These are phyloP conservation scores for Paraphoma sp. DNA, from an alignment of 2,329 filamentous ascomycete genomes.

Conservation along the genomic window DNA sequence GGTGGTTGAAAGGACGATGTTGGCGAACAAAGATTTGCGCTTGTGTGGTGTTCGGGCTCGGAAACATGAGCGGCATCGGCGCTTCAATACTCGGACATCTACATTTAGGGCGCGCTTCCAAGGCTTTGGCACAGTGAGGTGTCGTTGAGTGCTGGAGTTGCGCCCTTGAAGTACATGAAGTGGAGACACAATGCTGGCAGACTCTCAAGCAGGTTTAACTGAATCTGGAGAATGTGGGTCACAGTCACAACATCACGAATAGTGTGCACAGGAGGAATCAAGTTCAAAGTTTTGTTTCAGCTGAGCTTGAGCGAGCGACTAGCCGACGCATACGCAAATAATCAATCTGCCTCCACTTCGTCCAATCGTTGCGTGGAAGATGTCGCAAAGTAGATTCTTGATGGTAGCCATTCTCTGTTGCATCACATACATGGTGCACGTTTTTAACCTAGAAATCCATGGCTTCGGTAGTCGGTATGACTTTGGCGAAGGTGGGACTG, in stretches of 20 bases:
- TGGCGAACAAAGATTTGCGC: background rate
- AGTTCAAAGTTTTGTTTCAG: slow-evolving; percentile 30
- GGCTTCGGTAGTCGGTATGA: background rate
- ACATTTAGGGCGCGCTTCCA: background rate
- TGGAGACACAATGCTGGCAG: no score
- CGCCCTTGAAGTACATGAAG: no score
- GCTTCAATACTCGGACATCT: background rate
- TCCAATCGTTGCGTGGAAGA: slow-evolving; percentile 28
- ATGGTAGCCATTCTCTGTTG: slow-evolving; percentile 29
- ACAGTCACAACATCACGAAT: background rate
- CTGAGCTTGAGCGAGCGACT: slow-evolving; percentile 37
- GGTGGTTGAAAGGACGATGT: background rate
- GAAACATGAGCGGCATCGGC: slow-evolving; percentile 3
- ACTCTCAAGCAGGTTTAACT: no score
- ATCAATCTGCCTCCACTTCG: slow-evolving; percentile 34
- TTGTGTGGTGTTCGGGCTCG: background rate
- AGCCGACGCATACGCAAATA: slow-evolving; percentile 29
- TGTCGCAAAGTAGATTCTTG: slow-evolving; percentile 37
- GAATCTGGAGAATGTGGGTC: no score
- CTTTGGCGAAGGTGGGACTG: slow-evolving; percentile 23
- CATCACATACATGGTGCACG: slow-evolving; percentile 15
- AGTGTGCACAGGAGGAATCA: background rate
- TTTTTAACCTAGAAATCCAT: slow-evolving; percentile 10
- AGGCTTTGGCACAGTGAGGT: background rate
- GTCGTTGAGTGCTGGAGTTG: background rate